Base-by-base conservation (phyloP, 352 stramenopile genomes). In the Pythium aquatile region DNA sequence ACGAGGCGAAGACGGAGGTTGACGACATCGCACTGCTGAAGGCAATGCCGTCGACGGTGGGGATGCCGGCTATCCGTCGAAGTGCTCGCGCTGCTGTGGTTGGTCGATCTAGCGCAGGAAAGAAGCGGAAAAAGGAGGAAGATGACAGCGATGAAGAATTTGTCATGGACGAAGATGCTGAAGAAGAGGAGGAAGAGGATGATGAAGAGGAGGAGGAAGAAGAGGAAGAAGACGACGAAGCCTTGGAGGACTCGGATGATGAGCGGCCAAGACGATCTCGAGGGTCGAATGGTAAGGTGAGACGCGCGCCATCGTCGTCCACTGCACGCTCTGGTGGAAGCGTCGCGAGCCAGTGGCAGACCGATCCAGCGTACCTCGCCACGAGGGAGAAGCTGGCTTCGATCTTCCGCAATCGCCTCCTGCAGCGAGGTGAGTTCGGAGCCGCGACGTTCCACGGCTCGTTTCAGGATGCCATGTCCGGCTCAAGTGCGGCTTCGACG, bases 321-420 rank as follows among this genome's bases (percentile, higher is more conserved):
- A 54, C 63, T 8, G 44, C 29, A 26, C 56, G 39, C 13, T 26
- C 24, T 0, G n/a, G 26, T n/a, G 20, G 20, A 17, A n/a, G 5
- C 11, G 16, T 46, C 40, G 57, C 59, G 46, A 60, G 16, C 4
- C 65, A 59, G 28, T 65, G 66, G 57, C 66, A 72, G 17, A 60
- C 51, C 4, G 58, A 72, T 14, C 55, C 59, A 40, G 67, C 67
- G 20, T 65, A 46, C 37, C 14, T 40, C 1, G 59, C 71, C 0
- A 85, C 74, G 5, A 71, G 73, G 35, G 76, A 91, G 49, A 75
- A 79, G n/a, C 63, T 93, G 26, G 72, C 78, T 2, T 73, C 69
- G 17, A 89, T 91, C 54, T 93, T 93, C 32, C 78, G 77, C 6
- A 67, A 80, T 28, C 78, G 83, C 10, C 42, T 91, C 14, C 74